A percentile compares a stretch with the other conserved stretches of the same genome.
Evolutionary conservation across 2,329 filamentous ascomycete genomes (phyloP).

Genomic region (Fusarium proliferatum): DNA sequence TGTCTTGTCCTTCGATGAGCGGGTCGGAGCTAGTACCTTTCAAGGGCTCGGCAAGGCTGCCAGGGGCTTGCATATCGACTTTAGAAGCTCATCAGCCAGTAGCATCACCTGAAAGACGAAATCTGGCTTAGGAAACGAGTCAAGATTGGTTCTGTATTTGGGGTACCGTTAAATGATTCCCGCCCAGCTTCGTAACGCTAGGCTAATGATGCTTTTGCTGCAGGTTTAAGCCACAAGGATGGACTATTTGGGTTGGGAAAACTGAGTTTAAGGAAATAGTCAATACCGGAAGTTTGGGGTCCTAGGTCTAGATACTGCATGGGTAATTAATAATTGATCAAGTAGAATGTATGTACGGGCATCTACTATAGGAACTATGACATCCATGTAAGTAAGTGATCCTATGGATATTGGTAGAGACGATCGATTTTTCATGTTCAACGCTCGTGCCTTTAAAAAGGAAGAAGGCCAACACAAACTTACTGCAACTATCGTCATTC

Average conservation of each 20-base stretch:
- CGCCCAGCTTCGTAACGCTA: constrained; percentile 9
- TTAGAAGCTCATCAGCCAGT: constrained; percentile 29
- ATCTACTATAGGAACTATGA: background rate
- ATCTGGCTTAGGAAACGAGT: constrained; percentile 15
- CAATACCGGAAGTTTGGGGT: background rate
- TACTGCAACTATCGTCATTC: background rate
- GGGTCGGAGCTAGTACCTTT: constrained; percentile 43
- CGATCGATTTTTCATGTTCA: background rate
- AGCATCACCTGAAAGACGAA: constrained; percentile 5
- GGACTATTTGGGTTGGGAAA: background rate
- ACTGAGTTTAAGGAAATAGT: background rate
- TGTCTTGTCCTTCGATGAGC: constrained; percentile 41
- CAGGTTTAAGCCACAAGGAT: constrained; percentile 20
- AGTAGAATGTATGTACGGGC: background rate
- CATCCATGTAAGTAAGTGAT: background rate
- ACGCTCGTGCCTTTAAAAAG: background rate
- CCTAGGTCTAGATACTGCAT: background rate
- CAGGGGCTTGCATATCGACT: constrained; percentile 42
- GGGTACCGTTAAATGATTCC: constrained; percentile 4
- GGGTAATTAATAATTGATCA: background rate
- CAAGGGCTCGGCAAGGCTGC: constrained; percentile 43
- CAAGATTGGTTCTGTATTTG: constrained; percentile 20
- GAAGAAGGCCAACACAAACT: background rate
- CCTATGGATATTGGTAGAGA: background rate
- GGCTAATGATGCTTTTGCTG: constrained; percentile 21